Percentiles rank a stretch among this genome's conserved stretches.
Conservation (phyloP, 352 stramenopile species). For the Phytophthora vignae region DNA sequence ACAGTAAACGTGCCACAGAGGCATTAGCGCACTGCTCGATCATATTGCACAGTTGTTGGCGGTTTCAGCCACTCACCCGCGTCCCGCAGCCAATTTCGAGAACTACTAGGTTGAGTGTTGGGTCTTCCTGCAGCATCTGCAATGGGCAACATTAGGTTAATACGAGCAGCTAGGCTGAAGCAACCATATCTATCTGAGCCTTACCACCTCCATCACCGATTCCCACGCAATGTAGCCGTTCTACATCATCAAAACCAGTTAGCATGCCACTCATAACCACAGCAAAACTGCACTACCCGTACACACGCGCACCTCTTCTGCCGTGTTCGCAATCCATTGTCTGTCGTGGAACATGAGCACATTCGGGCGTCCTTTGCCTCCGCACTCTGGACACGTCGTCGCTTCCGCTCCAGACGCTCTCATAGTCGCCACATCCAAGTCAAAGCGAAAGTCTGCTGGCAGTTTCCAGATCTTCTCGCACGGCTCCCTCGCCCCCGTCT, state of each 20-base stretch:
- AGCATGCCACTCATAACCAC: neutral
- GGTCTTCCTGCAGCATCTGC: conserved; percentile 78
- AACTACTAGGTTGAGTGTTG: conserved; percentile 69
- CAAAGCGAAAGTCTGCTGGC: conserved; percentile 61
- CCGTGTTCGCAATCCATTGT: conserved; percentile 79
- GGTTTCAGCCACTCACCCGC: conserved; percentile 45
- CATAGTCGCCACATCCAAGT: conserved; percentile 76
- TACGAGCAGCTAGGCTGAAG: neutral
- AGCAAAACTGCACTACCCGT: neutral
- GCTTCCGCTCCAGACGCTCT: conserved; percentile 43
- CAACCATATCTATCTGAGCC: neutral
- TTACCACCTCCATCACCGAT: conserved; percentile 74
- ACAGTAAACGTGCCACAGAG: neutral
- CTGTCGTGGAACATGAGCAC: conserved; percentile 94
- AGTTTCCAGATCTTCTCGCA: conserved; percentile 70
- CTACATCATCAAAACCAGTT: conserved; percentile 26
- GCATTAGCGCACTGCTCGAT: conserved; percentile 3
- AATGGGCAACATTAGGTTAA: neutral
- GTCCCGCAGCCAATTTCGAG: conserved; percentile 88
- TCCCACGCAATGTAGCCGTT: conserved; percentile 81
- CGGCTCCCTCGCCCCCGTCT: conserved; percentile 41
- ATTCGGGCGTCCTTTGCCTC: conserved; percentile 76
- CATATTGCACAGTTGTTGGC: too few species aligned
- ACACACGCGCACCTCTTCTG: conserved; percentile 57
- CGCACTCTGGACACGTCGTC: conserved; percentile 63